Evolutionary conservation across 202 grass and related monocot species (phyloP).

Genomic region (Bolboschoenoplectus hybrid): DNA sequence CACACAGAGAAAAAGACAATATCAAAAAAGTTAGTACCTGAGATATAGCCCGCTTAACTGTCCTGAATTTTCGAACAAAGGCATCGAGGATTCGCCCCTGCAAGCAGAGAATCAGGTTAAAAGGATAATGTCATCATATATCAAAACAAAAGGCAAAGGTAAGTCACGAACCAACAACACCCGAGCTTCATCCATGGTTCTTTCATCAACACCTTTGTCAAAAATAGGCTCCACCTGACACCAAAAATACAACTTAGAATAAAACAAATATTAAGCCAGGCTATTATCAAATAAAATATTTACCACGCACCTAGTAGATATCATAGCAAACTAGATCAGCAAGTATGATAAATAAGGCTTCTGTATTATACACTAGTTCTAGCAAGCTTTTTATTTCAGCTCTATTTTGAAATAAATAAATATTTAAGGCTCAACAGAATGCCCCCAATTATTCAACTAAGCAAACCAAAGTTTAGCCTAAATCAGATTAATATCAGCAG

Average conservation of each 20-base stretch:
- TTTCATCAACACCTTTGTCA: constrained; percentile 93
- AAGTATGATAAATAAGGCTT: neutral
- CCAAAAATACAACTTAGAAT: constrained; percentile 25
- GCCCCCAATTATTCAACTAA: constrained; percentile 31
- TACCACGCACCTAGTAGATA: constrained; percentile 18
- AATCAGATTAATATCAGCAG: neutral
- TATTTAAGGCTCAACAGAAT: neutral
- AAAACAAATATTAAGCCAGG: neutral
- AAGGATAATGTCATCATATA: neutral
- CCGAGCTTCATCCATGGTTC: constrained; percentile 95
- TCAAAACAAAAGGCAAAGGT: constrained; percentile 30
- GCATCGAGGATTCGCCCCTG: constrained; percentile 98
- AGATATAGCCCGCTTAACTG: constrained; percentile 84
- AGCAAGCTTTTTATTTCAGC: constrained; percentile 1
- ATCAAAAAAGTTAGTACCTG: constrained; percentile 56
- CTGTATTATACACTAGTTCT: constrained; percentile 2
- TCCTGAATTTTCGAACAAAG: constrained; percentile 96
- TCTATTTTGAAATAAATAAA: constrained; percentile 1
- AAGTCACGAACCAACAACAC: constrained; percentile 76
- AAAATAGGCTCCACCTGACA: constrained; percentile 97
- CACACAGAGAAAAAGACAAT: constrained; percentile 26
- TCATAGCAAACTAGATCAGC: neutral
- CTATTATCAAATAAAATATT: constrained; percentile 17
- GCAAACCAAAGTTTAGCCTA: constrained; percentile 31
- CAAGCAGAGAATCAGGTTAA: neutral